Evolutionary conservation across 2,329 filamentous ascomycete genomes (phyloP).

Genomic region (Stromatinia cepivora): DNA sequence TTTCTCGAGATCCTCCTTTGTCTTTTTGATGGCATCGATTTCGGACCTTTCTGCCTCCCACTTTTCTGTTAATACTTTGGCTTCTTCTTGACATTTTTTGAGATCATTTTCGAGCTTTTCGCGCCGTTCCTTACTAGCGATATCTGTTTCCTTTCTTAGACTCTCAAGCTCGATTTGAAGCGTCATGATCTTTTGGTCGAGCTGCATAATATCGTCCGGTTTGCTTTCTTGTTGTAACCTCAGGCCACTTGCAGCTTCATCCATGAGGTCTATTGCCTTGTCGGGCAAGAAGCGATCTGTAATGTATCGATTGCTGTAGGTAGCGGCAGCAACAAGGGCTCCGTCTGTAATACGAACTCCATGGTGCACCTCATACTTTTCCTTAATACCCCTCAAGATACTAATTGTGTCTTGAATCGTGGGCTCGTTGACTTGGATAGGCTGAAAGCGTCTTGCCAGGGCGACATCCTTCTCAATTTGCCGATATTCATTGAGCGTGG

Average conservation of each 20-base stretch:
- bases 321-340: slow-evolving; percentile 86
- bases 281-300: slow-evolving; percentile 94
- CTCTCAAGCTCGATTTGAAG: slow-evolving; percentile 97
- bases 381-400: slow-evolving; percentile 93
- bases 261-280: slow-evolving; percentile 95
- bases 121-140: slow-evolving; percentile 82
- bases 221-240: slow-evolving; percentile 95
- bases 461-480: slow-evolving; percentile 95
- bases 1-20: slow-evolving; percentile 84
- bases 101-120: slow-evolving; percentile 81
- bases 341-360: slow-evolving; percentile 93
- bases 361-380: slow-evolving; percentile 96
- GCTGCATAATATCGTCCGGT: slow-evolving; percentile 86
- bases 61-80: slow-evolving; percentile 69
- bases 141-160: slow-evolving; percentile 87
- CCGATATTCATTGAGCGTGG: slow-evolving; percentile 88
- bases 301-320: slow-evolving; percentile 93
- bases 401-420: slow-evolving; percentile 90
- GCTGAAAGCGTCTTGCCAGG: slow-evolving; percentile 87
- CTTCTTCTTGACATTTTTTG: slow-evolving; percentile 75
- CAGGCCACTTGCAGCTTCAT: slow-evolving; percentile 88
- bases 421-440: slow-evolving; percentile 90
- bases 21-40: slow-evolving; percentile 82
- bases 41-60: slow-evolving; percentile 91
- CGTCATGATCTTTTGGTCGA: slow-evolving; percentile 95